Evolutionary conservation across 306 rosid species (phyloP), one percentile per base, ranked within the genome.

Genomic region (Phaseolus lunatus): DNA sequence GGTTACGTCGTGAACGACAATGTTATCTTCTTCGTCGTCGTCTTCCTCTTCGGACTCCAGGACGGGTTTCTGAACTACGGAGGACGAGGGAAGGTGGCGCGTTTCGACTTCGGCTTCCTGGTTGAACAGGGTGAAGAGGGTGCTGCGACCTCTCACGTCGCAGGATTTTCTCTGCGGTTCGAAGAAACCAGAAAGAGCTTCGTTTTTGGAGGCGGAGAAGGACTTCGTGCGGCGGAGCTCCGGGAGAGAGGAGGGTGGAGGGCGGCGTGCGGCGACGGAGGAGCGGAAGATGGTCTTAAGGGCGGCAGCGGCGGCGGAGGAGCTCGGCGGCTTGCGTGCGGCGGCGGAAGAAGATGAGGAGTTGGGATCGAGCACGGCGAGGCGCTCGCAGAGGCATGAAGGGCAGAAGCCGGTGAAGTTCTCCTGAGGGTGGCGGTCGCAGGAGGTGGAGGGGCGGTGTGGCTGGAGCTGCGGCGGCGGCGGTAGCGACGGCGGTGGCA

Each of bases 301-400:
- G 4, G 98, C 98, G 15, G 98, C 97, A 43, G 98, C 90, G 47
- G 98, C 96, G 44, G 97, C 75, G 83, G 97, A 85, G 64, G 98
- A 85, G n/a, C 90, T 80, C 0, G 86, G 82, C 0, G 86, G 82
- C 20, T 78, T 83, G 14, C 83, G 90, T 8, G 96, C 85, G 58
- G 93, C 83, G 64, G 95, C 68, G 26, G 98, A 86, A 35, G 92
- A 77, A 75, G 96, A 53, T 31, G 43, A 59, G 57, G 86, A 35
- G 71, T 70, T 73, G 59, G 97, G 97, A 58, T 92, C 97, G 89
- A 95, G 94, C 16, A 89, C 89, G 48, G 96, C 89, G 37, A 95
- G 99, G 47, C 97, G 96, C 31, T 95, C 99, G 99, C 96, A 95
- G 79, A 95, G 99, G 89, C 99, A 95, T 90, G 88, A 88, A 59